Evolutionary conservation across 2,329 filamentous ascomycete genomes (phyloP), one percentile per base, ranked within the genome.

Genomic region (Fusarium sublunatum): DNA sequence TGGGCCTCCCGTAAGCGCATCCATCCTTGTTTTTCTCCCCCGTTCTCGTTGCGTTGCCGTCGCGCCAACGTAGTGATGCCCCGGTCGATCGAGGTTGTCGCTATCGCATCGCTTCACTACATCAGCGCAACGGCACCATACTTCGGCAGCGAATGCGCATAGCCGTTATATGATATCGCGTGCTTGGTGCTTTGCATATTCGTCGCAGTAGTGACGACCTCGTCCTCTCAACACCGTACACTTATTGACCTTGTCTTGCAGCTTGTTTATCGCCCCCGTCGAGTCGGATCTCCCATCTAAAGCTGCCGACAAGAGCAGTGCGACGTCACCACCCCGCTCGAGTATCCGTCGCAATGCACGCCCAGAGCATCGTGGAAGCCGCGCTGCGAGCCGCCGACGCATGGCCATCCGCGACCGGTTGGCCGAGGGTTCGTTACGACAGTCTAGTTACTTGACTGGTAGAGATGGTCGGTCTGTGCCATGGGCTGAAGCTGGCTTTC

Each of bases 1-100:
- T 82, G 80, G 80, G 80, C 70, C 79, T 81, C 46, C 80, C 79
- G 80, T 82, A 78, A 80, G 80, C 79, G 56, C 58, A 60, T 53
- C 64, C 53, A 61, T 50, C 60, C 54, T 67, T 66, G 64, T 38
- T 50, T 55, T 45, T 28, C 7, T 31, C 40, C 32, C 42, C 59
- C 55, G 46, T 52, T 42, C 39, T 46, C 39, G 45, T 54, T 44
- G 58, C 35, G 32, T 61, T 50, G 52, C 63, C 45, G 49, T 64
- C 62, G 65, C 61, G 64, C 65, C 61, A 54, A 51, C 55, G 53
- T 51, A 53, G 57, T 61, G 61, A 58, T 53, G 57, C 67, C 68
- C 68, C 45, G 61, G 53, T 61, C 68, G 55, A 64, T 60, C 58
- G 50, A 69, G 66, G 49, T 60, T 49, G 58, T 61, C 57, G 57